These are phyloP conservation scores for Oenanthe javanica DNA, from an alignment of 140 eudicot species.

Conservation along the genomic window DNA sequence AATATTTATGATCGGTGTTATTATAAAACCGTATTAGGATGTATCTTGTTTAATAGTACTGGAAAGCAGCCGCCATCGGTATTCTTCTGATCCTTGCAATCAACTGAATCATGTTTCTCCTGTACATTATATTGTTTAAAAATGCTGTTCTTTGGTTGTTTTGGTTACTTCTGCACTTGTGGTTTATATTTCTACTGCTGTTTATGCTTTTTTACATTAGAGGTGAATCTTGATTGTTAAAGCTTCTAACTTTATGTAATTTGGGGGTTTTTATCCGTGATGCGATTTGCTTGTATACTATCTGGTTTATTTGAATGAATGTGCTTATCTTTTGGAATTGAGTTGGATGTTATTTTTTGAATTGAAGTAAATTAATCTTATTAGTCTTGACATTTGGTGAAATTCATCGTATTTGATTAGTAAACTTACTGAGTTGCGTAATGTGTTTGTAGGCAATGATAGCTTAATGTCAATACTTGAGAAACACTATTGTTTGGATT, in stretches of 20 bases:
- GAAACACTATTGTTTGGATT: not conserved
- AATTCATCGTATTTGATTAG: too few species aligned
- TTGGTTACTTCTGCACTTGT: constrained; percentile 71
- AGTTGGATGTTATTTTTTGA: too few species aligned
- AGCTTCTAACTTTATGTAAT: not conserved
- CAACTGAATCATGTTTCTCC: not conserved
- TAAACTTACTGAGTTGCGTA: not conserved
- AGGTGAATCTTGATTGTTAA: constrained; percentile 8
- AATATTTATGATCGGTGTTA: too few species aligned
- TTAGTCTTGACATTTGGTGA: too few species aligned
- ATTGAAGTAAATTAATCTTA: too few species aligned
- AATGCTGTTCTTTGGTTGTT: constrained; percentile 19
- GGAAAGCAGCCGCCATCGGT: not conserved
- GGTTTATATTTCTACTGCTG: constrained; percentile 75
- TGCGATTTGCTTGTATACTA: not conserved
- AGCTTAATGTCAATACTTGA: not conserved
- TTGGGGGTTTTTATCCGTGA: not conserved
- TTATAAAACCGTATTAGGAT: not conserved
- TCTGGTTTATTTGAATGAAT: not conserved
- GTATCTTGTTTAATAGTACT: not conserved
- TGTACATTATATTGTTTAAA: not conserved
- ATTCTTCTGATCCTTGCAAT: not conserved
- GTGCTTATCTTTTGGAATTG: not conserved
- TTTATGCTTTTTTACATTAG: constrained; percentile 71
- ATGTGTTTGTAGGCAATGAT: not conserved